Percentiles rank a stretch among this genome's conserved stretches.
Evolutionary conservation across 192 early-diverging fungal species (phyloP).

Genomic region (Dissophora ornata): DNA sequence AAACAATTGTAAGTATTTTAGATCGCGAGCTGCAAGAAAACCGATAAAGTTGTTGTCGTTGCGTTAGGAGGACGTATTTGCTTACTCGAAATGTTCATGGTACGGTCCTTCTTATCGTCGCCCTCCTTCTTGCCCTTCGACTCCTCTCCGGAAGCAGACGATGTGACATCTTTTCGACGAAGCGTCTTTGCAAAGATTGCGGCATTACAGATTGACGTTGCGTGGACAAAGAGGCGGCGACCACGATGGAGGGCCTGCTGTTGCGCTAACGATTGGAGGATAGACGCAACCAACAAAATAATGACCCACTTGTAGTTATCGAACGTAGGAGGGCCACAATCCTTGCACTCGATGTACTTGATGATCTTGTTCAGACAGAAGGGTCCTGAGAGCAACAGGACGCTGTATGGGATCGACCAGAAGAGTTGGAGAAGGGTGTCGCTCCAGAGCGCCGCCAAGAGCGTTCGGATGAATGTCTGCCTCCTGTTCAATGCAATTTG

Average conservation of each 20-base stretch:
- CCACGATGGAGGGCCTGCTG: slow-evolving; percentile 72
- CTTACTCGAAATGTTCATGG: slow-evolving; percentile 45
- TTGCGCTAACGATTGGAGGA: slow-evolving; percentile 52
- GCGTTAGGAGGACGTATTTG: too few relatives aligned
- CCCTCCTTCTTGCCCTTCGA: slow-evolving; percentile 36
- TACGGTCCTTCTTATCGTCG: slow-evolving; percentile 10
- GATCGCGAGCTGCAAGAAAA: not conserved
- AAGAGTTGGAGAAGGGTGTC: slow-evolving; percentile 29
- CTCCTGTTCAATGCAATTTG: not conserved
- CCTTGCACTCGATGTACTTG: slow-evolving; percentile 42
- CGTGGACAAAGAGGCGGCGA: slow-evolving; percentile 67
- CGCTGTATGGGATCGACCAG: slow-evolving; percentile 19
- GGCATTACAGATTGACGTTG: slow-evolving; percentile 53
- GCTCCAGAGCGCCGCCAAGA: slow-evolving; percentile 11
- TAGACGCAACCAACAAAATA: slow-evolving; percentile 59
- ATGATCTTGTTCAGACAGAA: slow-evolving; percentile 42
- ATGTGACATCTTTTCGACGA: slow-evolving; percentile 55
- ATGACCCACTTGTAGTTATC: slow-evolving; percentile 65
- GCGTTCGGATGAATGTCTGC: slow-evolving; percentile 12
- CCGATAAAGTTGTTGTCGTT: too few relatives aligned
- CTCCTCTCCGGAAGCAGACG: slow-evolving; percentile 12
- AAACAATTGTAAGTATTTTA: not conserved
- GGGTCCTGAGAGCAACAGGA: slow-evolving; percentile 20
- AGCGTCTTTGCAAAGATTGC: slow-evolving; percentile 63
- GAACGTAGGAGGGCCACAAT: slow-evolving; percentile 31